Conservation (phyloP, 2,329 filamentous ascomycete species). For the Colletotrichum gigasporum region DNA sequence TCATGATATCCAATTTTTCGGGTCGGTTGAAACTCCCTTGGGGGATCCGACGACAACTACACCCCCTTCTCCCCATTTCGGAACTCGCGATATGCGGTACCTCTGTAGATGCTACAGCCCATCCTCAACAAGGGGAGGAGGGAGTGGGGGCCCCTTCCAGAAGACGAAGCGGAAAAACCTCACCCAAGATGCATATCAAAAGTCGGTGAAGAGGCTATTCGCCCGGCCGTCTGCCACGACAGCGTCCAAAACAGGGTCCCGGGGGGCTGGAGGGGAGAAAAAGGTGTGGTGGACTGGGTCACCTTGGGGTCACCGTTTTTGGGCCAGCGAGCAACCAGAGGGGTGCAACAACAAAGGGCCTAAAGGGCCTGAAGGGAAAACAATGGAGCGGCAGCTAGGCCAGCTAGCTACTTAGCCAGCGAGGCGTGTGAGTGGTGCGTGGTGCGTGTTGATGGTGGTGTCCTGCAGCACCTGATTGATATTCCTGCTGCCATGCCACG, state of each 20-base stretch:
- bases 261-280: not conserved
- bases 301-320: not conserved
- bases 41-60: not conserved
- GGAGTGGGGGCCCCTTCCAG: not conserved
- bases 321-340: not conserved
- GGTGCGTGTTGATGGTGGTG: not conserved
- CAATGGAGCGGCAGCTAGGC: not conserved
- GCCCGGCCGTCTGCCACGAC: conserved; percentile 28
- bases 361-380: not conserved
- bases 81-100: not conserved
- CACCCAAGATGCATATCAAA: conserved; percentile 19
- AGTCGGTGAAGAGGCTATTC: conserved; percentile 28
- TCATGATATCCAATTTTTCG: not conserved
- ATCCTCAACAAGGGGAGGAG: not conserved
- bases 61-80: not conserved
- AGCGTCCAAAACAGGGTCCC: conserved; percentile 2
- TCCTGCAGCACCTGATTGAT: conserved; percentile 12
- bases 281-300: not conserved
- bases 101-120: not conserved
- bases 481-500: not conserved
- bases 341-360: not conserved
- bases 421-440: not conserved
- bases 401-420: not conserved
- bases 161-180: not conserved
- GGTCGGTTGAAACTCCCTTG: not conserved